A percentile compares a stretch with the other conserved stretches of the same genome.
Evolutionary conservation across 306 rosid species (phyloP).

Genomic region (Cucurbita pepo): DNA sequence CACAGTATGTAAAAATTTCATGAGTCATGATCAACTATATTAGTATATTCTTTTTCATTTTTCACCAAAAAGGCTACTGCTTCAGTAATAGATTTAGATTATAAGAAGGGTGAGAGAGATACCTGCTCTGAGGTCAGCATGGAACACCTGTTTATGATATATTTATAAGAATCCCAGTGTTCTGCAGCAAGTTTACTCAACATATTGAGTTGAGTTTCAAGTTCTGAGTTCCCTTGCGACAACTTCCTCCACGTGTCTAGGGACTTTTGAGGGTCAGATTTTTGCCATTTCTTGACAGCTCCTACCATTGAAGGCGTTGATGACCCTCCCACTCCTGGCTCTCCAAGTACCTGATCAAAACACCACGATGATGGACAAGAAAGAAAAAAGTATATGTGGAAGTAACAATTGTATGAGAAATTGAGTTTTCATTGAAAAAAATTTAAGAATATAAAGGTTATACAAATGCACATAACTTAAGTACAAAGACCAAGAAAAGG

Average conservation of each 20-base stretch:
- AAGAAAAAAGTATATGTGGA: neutral
- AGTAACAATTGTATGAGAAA: neutral
- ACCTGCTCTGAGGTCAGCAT: conserved; percentile 61
- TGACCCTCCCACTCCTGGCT: conserved; percentile 95
- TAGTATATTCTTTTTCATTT: neutral
- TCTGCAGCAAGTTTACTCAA: conserved; percentile 56
- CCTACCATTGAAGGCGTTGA: conserved; percentile 98
- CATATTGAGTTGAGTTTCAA: conserved; percentile 52
- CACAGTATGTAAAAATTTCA: neutral
- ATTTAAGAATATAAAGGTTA: neutral
- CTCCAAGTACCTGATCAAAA: conserved; percentile 68
- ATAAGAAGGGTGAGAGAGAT: conserved; percentile 9
- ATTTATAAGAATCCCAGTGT: conserved; percentile 70
- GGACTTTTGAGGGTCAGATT: conserved; percentile 57
- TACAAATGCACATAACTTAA: neutral
- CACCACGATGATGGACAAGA: conserved; percentile 12
- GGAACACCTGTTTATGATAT: conserved; percentile 48
- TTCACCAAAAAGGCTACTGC: neutral
- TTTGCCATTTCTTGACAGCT: conserved; percentile 92
- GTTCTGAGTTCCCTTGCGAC: conserved; percentile 62
- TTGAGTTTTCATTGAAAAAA: neutral
- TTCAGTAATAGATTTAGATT: neutral
- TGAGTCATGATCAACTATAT: neutral
- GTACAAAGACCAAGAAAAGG: neutral
- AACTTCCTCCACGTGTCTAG: conserved; percentile 69